Percentiles rank a stretch among this genome's conserved stretches.
These are phyloP conservation scores for Venturiaceae sp. DNA, from an alignment of 2,329 filamentous ascomycete genomes.

Conservation along the genomic window DNA sequence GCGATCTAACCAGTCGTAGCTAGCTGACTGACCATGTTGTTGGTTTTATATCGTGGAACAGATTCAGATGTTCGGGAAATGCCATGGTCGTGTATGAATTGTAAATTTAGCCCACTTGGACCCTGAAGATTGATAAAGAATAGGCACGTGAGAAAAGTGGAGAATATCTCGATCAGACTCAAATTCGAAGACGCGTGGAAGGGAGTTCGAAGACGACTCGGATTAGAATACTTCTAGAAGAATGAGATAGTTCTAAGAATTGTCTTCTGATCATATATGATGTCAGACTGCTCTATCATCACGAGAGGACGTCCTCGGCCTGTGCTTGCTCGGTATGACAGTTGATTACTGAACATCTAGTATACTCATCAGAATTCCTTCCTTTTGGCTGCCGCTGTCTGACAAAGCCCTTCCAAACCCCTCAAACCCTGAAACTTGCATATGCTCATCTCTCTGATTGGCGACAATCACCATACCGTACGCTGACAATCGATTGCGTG, in stretches of 20 bases:
- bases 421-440: neutral
- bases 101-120: no score
- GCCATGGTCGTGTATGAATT: neutral
- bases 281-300: constrained; percentile 2
- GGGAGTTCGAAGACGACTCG: neutral
- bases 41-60: neutral
- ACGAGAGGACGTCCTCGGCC: neutral
- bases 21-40: neutral
- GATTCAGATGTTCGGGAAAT: neutral
- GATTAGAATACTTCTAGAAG: neutral
- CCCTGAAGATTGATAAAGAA: neutral
- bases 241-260: neutral
- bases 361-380: no score
- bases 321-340: neutral
- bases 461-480: neutral
- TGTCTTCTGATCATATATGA: neutral
- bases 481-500: neutral
- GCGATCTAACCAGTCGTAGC: neutral
- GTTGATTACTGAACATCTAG: neutral
- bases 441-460: neutral
- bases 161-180: neutral
- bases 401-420: neutral
- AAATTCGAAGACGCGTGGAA: neutral
- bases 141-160: neutral
- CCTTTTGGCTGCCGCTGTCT: neutral